Evolutionary conservation across 768 basidiomycete species (phyloP), one percentile per base, ranked within the genome.

Genomic region (Leccinum broughii): DNA sequence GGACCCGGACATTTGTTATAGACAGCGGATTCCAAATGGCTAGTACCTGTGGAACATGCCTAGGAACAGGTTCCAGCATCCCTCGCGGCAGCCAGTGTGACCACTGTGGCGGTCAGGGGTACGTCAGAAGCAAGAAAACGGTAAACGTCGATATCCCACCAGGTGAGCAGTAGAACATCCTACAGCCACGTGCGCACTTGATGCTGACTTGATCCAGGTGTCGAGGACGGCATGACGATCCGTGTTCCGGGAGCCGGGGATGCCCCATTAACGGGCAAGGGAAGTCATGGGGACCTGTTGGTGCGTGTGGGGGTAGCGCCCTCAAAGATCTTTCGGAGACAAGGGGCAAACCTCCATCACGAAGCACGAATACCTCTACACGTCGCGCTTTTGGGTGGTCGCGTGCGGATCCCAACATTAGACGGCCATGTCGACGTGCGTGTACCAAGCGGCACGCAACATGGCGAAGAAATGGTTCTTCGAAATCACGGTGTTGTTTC

Each of bases 1-100:
- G 97, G 50, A 86, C 89, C 37, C 85, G 88, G 73, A 92, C 94
- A 17, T 98, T 92, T 74, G 87, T 93, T 56, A 84, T 99, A 69
- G 88, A 93, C 70, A 89, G 83, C 72, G 97, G 97, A 17, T 98
- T 99, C 85, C 92, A 94, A 72, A 95, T 99, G 93, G 88, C 94
- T 24, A 92, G 87, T 62, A 94, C 93, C 32, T 99, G 97, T 77
- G 79, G 81, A 56, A 71, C 83, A 28, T 99, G 97, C 75, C 80
- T 83, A 17, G 97, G 97, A 10, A 80, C 83, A 30, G 97, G 97
- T 26, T 85, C 85, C 48, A 84, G 83, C 2, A 84, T 97, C 35
- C 93, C 94, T 58, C 85, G 85, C 28, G 86, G 83, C 48, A 83
- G 87, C 55, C 83, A 89, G 66, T 99, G 97, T 72, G 81, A 83